phyloP scores from a whole-genome alignment of 305 asterid species.

The Ilex paraguariensis region DNA sequence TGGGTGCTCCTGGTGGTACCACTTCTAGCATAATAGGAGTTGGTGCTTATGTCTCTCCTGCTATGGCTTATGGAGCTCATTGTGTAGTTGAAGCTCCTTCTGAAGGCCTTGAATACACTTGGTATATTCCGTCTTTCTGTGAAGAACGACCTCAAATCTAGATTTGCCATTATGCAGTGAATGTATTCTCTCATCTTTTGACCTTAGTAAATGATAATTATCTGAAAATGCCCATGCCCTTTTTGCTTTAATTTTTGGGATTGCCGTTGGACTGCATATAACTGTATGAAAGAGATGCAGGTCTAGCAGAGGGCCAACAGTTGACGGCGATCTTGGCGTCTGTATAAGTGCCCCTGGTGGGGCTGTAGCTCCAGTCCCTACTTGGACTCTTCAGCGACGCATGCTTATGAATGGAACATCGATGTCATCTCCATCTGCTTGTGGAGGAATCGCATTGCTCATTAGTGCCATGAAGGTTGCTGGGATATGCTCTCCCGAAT shows the following conservation, averaged over 20 bases:
- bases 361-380: constrained; percentile 98
- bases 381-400: constrained; percentile 98
- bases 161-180: neutral
- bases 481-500: neutral
- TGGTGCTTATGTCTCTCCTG: constrained; percentile 96
- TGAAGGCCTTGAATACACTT: constrained; percentile 96
- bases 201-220: constrained; percentile 7
- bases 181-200: neutral
- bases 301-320: constrained; percentile 99
- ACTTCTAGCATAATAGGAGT: constrained; percentile 95
- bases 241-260: constrained; percentile 6
- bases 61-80: constrained; percentile 99
- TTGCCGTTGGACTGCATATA: constrained; percentile 19
- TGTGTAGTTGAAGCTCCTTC: constrained; percentile 82
- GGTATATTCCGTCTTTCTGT: constrained; percentile 43
- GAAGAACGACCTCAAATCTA: neutral
- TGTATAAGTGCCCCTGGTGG: constrained; percentile 97
- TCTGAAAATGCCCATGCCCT: constrained; percentile 10
- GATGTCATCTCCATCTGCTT: constrained; percentile 97
- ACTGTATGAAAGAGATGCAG: constrained; percentile 47
- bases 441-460: constrained; percentile 96
- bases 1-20: constrained; percentile 99
- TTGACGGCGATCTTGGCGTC: constrained; percentile 96
- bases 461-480: constrained; percentile 96
- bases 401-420: constrained; percentile 99